Base-by-base conservation (phyloP, 352 stramenopile species). In the Phytophthora pisi region DNA sequence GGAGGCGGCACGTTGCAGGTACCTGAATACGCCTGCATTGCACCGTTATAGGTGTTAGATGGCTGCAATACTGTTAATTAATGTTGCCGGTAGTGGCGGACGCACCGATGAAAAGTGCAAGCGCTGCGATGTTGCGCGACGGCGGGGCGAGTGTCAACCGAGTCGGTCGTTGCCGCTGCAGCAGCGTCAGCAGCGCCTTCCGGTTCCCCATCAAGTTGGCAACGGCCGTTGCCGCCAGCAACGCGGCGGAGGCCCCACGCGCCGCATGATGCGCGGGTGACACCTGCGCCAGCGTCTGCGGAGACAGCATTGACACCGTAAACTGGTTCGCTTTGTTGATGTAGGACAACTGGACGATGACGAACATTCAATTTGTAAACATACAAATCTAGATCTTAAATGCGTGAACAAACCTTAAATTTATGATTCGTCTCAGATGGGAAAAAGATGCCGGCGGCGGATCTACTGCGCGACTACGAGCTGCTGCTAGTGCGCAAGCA, bases 101-200 rank as follows among this genome's bases (percentile, higher is more conserved):
- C 79, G 28, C 13, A 89, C 82, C 82, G 45, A 91, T 78, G 66
- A 91, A 89, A 15, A 91, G 55, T 7, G 78, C 78, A 26, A 91
- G 64, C 4, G 82, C 75, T 16, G 77, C 50, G 16, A 77, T 47
- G 65, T 81, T 88, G 47, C 77, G 78, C n/a, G 77, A 78, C 4
- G 80, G 82, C 18, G 49, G 65, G 20, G 38, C 15, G 16, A 82
- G 23, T 26, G 50, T 59, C 43, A 82, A 51, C 1, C 38, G 31
- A n/a, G 60, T 31, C 16, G 78, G 51, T 30, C 69, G 57, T 7
- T 36, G 53, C 6, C 43, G 34, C 15, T 31, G 49, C 30, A 74
- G 36, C 7, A 76, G 10, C 30, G 52, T 45, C 4, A 72, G 15
- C 42, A 81, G 38, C 24, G 64, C 70, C 31, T 53, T 66, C 15